These are phyloP conservation scores for Misopates orontium DNA, from an alignment of 257 asterid genomes.

Conservation along the genomic window DNA sequence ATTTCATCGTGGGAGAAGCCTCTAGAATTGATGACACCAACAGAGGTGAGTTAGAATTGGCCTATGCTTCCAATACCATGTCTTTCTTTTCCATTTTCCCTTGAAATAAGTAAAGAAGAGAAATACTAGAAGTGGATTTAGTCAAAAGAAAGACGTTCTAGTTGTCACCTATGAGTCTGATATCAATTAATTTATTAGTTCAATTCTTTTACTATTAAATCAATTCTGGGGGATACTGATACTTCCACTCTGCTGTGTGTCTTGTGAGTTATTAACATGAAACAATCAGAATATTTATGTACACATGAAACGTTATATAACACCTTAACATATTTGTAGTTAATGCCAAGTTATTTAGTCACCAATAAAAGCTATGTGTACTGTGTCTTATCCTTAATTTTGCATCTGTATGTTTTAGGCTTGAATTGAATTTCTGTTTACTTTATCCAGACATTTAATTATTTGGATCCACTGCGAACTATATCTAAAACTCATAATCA, in stretches of 20 bases:
- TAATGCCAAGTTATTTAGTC: too few relatives aligned
- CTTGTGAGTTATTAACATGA: not conserved
- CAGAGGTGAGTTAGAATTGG: slow-evolving; percentile 55
- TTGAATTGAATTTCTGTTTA: not conserved
- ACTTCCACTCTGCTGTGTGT: not conserved
- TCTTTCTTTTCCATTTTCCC: slow-evolving; percentile 22
- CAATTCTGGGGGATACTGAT: not conserved
- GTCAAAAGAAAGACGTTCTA: slow-evolving; percentile 3
- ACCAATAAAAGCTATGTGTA: too few relatives aligned
- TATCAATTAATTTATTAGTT: not conserved
- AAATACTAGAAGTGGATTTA: not conserved
- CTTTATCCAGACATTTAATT: not conserved
- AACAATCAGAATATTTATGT: too few relatives aligned
- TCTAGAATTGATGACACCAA: slow-evolving; percentile 70
- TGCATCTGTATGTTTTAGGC: not conserved
- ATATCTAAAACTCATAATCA: too few relatives aligned
- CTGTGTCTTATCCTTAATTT: slow-evolving; percentile 6
- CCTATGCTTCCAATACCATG: not conserved
- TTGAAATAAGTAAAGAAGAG: not conserved
- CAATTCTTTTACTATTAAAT: not conserved
- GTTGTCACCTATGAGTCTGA: slow-evolving; percentile 6
- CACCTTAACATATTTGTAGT: too few relatives aligned
- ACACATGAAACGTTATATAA: too few relatives aligned
- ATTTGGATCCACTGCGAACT: too few relatives aligned
- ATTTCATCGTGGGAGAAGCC: slow-evolving; percentile 94